Evolutionary conservation across 2,329 filamentous ascomycete genomes (phyloP).

Genomic region (Canariomyces notabilis): DNA sequence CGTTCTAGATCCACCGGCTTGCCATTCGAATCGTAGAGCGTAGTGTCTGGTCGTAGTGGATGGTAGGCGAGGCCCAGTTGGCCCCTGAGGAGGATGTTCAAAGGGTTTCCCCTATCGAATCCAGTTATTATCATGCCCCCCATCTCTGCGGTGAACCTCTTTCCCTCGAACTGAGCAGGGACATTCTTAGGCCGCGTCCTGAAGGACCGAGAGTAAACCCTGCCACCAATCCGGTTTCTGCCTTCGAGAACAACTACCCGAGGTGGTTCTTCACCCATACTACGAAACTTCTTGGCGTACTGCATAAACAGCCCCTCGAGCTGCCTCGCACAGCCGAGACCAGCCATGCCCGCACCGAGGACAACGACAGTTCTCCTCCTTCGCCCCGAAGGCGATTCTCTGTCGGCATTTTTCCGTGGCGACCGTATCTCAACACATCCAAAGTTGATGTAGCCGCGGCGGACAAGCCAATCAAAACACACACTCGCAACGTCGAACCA

Average conservation of each 20-base stretch:
- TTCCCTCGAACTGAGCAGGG: constrained; percentile 50
- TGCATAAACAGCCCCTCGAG: constrained; percentile 81
- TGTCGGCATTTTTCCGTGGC: constrained; percentile 39
- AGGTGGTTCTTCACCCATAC: constrained; percentile 63
- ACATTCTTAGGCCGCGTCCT: constrained; percentile 51
- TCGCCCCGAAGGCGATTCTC: constrained; percentile 28
- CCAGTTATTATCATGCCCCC: constrained; percentile 98
- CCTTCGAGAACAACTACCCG: constrained; percentile 81
- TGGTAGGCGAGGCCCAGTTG: constrained; percentile 87
- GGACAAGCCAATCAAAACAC: constrained; percentile 87
- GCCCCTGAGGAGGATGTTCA: constrained; percentile 85
- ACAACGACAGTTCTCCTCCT: constrained; percentile 73
- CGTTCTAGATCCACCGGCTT: constrained; percentile 70
- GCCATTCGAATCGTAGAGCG: constrained; percentile 81
- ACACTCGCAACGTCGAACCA: constrained; percentile 88
- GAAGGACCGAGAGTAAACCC: constrained; percentile 79
- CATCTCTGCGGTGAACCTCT: constrained; percentile 83
- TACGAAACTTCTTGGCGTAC: constrained; percentile 62
- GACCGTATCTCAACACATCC: constrained; percentile 74
- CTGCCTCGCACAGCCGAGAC: constrained; percentile 86
- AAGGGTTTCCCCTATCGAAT: constrained; percentile 89
- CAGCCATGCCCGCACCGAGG: constrained; percentile 90
- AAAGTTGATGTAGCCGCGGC: constrained; percentile 93
- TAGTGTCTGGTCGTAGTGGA: constrained; percentile 70
- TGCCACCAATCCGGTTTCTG: constrained; percentile 78